Conservation (phyloP, 306 rosid genomes). For the Sechiopsis laciniata region DNA sequence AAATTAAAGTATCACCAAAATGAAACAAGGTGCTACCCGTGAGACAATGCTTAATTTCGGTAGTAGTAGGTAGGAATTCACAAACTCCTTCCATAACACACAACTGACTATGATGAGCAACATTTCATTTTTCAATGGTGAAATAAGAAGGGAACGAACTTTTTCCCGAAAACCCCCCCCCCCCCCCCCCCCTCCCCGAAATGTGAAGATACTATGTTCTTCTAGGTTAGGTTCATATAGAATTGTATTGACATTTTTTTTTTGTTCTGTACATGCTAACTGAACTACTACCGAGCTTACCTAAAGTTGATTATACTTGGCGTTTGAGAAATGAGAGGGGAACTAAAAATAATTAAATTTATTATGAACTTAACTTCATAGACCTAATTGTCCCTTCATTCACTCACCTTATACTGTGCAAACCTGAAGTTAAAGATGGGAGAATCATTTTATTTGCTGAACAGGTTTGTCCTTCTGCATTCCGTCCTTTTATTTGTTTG, state of each 20-base stretch:
- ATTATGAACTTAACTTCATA: not conserved
- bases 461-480: not conserved
- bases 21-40: too few species aligned
- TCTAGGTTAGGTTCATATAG: constrained; percentile 6
- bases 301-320: not conserved
- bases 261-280: not conserved
- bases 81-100: too few species aligned
- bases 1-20: too few species aligned
- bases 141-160: too few species aligned
- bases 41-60: too few species aligned
- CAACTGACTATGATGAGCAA: too few species aligned
- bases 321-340: not conserved
- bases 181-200: too few species aligned
- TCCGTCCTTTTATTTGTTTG: not conserved
- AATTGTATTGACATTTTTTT: not conserved
- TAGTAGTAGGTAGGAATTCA: too few species aligned
- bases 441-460: constrained; percentile 7
- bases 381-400: not conserved
- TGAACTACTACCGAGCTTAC: not conserved
- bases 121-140: too few species aligned
- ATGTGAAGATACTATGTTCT: not conserved
- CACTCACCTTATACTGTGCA: constrained; percentile 3
- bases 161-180: too few species aligned
- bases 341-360: not conserved
- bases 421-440: not conserved